These are phyloP conservation scores for Myriosclerotinia scirpicola DNA, from an alignment of 2,329 filamentous ascomycete genomes.

Conservation along the genomic window DNA sequence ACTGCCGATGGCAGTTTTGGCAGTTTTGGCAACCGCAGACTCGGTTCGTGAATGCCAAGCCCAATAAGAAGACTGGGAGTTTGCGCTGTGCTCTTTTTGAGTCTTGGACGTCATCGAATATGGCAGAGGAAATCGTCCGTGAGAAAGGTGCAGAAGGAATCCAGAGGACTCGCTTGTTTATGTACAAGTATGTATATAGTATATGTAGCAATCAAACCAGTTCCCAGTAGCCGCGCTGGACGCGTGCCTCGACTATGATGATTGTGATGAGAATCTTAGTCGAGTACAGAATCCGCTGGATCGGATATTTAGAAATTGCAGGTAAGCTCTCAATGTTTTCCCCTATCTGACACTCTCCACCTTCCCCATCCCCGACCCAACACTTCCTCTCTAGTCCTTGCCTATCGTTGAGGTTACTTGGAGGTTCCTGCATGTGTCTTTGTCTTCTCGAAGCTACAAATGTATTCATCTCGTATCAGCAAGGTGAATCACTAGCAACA, in stretches of 20 bases:
- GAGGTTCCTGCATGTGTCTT: background rate
- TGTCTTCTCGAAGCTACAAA: no score
- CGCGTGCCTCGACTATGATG: background rate
- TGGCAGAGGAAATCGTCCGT: background rate
- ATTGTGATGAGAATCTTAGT: background rate
- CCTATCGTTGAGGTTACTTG: background rate
- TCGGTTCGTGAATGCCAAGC: background rate
- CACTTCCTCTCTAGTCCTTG: background rate
- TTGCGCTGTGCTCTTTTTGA: no score
- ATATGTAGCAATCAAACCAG: background rate
- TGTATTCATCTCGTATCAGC: no score
- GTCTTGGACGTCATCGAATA: background rate
- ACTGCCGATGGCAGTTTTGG: no score
- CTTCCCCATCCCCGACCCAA: no score
- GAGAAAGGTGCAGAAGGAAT: fast-evolving
- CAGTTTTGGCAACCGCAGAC: background rate
- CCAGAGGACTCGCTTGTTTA: background rate
- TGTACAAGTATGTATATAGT: background rate
- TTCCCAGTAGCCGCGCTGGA: background rate
- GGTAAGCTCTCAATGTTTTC: background rate
- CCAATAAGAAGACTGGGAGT: background rate
- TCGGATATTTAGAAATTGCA: background rate
- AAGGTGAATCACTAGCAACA: background rate
- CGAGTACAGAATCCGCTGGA: background rate
- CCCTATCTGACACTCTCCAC: fast-evolving